Evolutionary conservation across 345 rosid species (phyloP).

Genomic region (Citrus trifoliata): DNA sequence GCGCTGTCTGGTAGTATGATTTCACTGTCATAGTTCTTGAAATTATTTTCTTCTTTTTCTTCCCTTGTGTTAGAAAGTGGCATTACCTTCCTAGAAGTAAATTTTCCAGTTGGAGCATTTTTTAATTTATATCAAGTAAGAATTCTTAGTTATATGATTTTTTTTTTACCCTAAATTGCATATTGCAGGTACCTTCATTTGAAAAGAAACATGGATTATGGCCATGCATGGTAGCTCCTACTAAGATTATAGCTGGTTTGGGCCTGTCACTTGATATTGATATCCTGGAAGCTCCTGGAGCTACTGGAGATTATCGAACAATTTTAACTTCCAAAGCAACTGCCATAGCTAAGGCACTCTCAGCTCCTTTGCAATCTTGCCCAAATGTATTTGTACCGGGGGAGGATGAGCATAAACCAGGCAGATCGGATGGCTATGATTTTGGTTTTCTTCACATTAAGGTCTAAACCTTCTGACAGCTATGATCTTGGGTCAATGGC

Average conservation of each 20-base stretch:
- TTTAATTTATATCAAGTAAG: neutral
- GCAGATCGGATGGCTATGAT: constrained; percentile 76
- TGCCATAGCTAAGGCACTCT: constrained; percentile 79
- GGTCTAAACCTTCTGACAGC: constrained; percentile 31
- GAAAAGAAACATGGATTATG: constrained; percentile 70
- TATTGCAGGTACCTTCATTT: constrained; percentile 67
- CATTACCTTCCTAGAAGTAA: neutral
- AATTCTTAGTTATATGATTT: neutral
- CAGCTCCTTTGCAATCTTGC: constrained; percentile 57
- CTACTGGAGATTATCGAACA: constrained; percentile 91
- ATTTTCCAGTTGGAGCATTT: neutral
- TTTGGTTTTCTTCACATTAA: constrained; percentile 94
- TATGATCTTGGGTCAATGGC: neutral
- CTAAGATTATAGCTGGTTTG: constrained; percentile 93
- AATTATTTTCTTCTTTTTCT: neutral
- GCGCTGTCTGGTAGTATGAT: neutral
- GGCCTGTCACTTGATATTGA: constrained; percentile 91
- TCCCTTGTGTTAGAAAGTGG: neutral
- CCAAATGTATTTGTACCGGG: constrained; percentile 86
- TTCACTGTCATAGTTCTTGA: neutral
- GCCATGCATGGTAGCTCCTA: constrained; percentile 99
- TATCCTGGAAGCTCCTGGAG: constrained; percentile 91
- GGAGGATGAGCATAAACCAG: constrained; percentile 75
- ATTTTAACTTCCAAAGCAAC: constrained; percentile 79
- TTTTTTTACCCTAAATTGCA: neutral